Evolutionary conservation across 495 filamentous ascomycete genomes (phyloP), one percentile per base, ranked within the genome.

Genomic region (Penicillium pulvis): DNA sequence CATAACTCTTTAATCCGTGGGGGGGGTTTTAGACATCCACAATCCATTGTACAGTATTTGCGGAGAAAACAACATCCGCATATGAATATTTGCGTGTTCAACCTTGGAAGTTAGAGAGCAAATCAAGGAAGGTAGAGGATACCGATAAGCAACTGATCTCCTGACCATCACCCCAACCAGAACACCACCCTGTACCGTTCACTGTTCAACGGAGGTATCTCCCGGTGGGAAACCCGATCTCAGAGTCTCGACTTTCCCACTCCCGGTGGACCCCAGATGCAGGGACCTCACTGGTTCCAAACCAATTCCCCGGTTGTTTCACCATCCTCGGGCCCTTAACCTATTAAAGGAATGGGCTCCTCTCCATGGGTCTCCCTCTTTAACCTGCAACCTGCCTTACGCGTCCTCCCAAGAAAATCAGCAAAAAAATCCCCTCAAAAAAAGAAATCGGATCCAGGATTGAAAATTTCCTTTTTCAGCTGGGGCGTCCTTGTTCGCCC

Each of bases 321-420:
- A 75, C 66, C 66, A 73, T 70, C 47, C 20, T 67, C 69, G 70
- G 70, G 70, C 67, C 69, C 72, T 73, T 73, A 64, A 62, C 73
- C 63, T 28, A 44, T 59, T 70, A 36, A 39, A 67, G 70, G 16
- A 16, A 53, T 63, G 55, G 58, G 31, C 55, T 63, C 10, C 24
- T 35, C 17, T 11, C 53, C 50, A 46, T 60, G 53, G 54, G 56
- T 53, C 61, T 51, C 57, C 50, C 56, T 56, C 61, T 61, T 63
- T 59, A 63, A 65, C 56, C 51, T 66, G 67, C 61, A 66, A 64
- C 63, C 54, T 58, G 59, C 60, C 70, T 75, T 69, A 75, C 72
- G 72, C 66, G 72, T 70, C 71, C 69, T 53, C 66, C 16, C 39
- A 17, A 41, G 39, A 39, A 39, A 39, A 39, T 12, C 35, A 4